Evolutionary conservation across 768 basidiomycete genomes (phyloP).

Genomic region (Boletus vinaceobasis): DNA sequence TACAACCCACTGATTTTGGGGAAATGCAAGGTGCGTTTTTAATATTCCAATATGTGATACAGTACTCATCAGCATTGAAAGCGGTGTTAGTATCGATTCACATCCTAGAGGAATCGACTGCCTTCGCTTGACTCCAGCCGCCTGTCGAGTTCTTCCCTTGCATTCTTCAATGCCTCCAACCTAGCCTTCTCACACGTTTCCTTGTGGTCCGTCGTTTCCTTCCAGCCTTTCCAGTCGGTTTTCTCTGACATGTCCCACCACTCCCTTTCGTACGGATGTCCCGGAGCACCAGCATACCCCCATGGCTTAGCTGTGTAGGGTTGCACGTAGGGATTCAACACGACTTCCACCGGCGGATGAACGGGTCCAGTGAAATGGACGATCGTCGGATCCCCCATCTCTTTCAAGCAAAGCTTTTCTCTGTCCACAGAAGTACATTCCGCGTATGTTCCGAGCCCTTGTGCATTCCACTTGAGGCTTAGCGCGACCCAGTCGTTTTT

Average conservation of each 20-base stretch:
- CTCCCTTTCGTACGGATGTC: slow-evolving; percentile 44
- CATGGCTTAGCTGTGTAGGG: slow-evolving; percentile 55
- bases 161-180: slow-evolving; percentile 4
- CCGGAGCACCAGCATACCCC: slow-evolving; percentile 52
- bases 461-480: slow-evolving; percentile 50
- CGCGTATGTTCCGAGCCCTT: slow-evolving; percentile 55
- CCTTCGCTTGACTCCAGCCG: neutral
- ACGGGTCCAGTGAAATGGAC: slow-evolving; percentile 61
- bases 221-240: slow-evolving; percentile 43
- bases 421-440: slow-evolving; percentile 34
- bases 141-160: slow-evolving; percentile 8
- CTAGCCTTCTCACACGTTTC: slow-evolving; percentile 14
- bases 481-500: slow-evolving; percentile 40
- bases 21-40: neutral
- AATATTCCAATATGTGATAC: neutral
- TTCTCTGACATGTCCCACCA: slow-evolving; percentile 46
- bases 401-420: slow-evolving; percentile 28
- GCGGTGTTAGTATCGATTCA: neutral
- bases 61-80: neutral
- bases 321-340: slow-evolving; percentile 51
- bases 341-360: slow-evolving; percentile 41
- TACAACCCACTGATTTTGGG: neutral
- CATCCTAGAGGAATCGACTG: neutral
- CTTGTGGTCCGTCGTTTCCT: slow-evolving; percentile 22
- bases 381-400: slow-evolving; percentile 41